Conservation (phyloP, 176 grass and related monocot genomes). For the Oryza longistaminata region DNA sequence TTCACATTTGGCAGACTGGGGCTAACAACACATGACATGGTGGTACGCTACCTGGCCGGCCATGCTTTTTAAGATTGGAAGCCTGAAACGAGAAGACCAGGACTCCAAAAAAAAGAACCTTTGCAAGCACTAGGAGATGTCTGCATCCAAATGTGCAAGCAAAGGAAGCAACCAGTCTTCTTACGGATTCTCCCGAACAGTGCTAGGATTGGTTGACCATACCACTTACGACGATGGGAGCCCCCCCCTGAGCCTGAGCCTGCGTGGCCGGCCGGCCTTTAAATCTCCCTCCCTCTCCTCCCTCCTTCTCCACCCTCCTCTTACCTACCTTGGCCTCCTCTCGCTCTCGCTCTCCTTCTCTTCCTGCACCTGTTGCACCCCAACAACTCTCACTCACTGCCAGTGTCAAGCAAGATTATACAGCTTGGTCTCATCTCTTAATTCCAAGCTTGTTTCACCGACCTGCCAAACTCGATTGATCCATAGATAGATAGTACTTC, state of each 20-base stretch:
- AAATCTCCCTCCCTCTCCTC: conserved; percentile 61
- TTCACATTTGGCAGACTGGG: background rate
- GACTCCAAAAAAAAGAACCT: conserved; percentile 39
- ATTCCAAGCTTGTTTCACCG: conserved; percentile 32
- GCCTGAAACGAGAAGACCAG: conserved; percentile 15
- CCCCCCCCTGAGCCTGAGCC: conserved; percentile 12
- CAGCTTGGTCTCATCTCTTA: background rate
- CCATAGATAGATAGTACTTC: background rate
- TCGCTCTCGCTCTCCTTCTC: background rate
- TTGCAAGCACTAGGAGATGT: conserved; percentile 45
- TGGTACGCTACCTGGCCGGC: background rate
- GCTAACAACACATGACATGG: conserved; percentile 8
- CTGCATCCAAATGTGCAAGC: conserved; percentile 37
- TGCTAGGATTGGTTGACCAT: conserved; percentile 55
- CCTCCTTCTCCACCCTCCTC: conserved; percentile 29
- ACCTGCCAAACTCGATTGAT: conserved; percentile 45
- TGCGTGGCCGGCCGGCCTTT: conserved; percentile 52
- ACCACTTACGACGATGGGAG: conserved; percentile 34
- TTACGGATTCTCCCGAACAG: conserved; percentile 46
- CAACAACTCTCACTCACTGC: background rate
- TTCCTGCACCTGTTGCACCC: conserved; percentile 24
- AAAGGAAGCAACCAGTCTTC: conserved; percentile 48
- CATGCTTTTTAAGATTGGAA: conserved; percentile 11
- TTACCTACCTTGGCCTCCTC: background rate
- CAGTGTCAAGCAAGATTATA: background rate